Evolutionary conservation across 1,284 basidiomycete genomes (phyloP).

Genomic region (Takashimella koratensis): DNA sequence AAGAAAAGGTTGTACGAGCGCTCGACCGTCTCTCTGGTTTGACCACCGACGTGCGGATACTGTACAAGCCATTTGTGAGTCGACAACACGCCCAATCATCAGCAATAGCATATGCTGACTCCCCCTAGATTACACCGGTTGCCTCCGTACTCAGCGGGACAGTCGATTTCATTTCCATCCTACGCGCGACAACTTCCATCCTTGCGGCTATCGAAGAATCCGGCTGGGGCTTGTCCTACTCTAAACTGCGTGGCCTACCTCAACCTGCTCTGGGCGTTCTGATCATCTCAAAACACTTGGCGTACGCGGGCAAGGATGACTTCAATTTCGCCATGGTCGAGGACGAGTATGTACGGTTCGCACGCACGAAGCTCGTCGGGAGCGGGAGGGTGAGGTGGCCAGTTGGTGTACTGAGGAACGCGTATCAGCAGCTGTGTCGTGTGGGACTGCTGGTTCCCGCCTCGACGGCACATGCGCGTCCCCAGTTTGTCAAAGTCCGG

Average conservation of each 20-base stretch:
- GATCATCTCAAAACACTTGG: constrained; percentile 61
- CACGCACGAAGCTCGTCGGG: constrained; percentile 45
- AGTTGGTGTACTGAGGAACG: constrained; percentile 36
- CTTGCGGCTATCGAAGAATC: constrained; percentile 36
- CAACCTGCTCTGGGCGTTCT: constrained; percentile 46
- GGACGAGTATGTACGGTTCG: constrained; percentile 48
- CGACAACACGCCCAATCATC: no score
- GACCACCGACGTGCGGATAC: constrained; percentile 62
- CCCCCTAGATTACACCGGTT: constrained; percentile 34
- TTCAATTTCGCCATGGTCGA: constrained; percentile 49
- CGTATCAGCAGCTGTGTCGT: constrained; percentile 38
- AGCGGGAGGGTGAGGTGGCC: constrained; percentile 46
- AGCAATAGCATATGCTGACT: no score
- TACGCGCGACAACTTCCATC: constrained; percentile 16
- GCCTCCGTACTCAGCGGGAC: constrained; percentile 17
- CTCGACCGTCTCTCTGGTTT: constrained; percentile 60
- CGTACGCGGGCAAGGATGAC: constrained; percentile 64
- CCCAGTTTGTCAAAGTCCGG: constrained; percentile 42
- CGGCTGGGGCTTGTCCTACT: constrained; percentile 33
- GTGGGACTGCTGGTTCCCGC: constrained; percentile 40
- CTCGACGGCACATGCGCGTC: constrained; percentile 23
- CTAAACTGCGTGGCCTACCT: constrained; percentile 31
- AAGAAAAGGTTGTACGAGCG: constrained; percentile 27
- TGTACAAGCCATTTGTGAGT: constrained; percentile 66
- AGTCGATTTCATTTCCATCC: constrained; percentile 30